Conservation (phyloP, 2,329 filamentous ascomycete species). For the Ophiocordyceps robertsii region DNA sequence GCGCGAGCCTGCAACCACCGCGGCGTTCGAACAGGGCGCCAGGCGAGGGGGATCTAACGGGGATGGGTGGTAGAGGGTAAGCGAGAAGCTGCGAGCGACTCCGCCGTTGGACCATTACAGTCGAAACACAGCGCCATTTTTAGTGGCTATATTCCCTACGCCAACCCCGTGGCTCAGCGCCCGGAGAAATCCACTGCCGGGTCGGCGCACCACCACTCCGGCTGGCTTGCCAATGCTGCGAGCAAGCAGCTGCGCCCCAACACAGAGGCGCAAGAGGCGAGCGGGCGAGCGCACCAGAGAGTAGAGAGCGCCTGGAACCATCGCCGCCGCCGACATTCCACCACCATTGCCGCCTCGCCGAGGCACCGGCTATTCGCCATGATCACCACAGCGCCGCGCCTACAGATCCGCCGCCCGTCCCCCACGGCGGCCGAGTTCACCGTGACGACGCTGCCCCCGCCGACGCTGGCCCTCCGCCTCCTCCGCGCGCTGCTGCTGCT, state of each 20-base stretch:
- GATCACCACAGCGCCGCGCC: constrained; percentile 47
- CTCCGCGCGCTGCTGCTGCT: constrained; percentile 29
- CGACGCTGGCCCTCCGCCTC: constrained; percentile 32
- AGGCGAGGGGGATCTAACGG: constrained; percentile 38
- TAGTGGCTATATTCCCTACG: neutral
- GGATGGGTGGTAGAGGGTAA: constrained; percentile 31
- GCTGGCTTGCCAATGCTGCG: no score
- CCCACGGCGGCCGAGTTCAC: constrained; percentile 88
- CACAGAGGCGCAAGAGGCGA: no score
- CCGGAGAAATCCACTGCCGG: no score
- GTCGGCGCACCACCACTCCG: no score
- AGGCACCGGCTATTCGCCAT: no score
- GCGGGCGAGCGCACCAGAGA: no score
- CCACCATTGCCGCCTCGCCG: neutral
- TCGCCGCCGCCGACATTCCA: no score
- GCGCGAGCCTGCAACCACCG: constrained; percentile 52
- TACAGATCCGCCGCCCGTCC: constrained; percentile 56
- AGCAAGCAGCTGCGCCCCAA: no score
- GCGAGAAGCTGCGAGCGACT: constrained; percentile 39
- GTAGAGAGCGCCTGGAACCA: no score
- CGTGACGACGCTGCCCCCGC: constrained; percentile 62
- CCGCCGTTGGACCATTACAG: constrained; percentile 53
- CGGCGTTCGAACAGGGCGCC: constrained; percentile 57
- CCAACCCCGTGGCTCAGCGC: no score
- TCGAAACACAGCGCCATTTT: constrained; percentile 6